These are phyloP conservation scores for Hebeloma cylindrosporum DNA, from an alignment of 768 basidiomycete species.

Conservation along the genomic window DNA sequence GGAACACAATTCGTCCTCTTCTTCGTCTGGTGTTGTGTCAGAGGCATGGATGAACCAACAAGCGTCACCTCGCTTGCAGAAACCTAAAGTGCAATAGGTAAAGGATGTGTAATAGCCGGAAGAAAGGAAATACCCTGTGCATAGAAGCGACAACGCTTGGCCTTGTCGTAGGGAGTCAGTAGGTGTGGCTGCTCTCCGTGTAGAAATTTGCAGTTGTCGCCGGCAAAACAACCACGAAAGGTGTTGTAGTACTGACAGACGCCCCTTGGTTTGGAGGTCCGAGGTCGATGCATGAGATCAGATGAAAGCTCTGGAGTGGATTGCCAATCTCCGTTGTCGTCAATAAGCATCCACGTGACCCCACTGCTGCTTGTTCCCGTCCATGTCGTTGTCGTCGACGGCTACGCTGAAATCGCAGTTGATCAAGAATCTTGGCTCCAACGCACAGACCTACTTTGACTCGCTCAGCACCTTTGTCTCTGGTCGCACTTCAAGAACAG, in stretches of 20 bases:
- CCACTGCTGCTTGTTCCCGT: background rate
- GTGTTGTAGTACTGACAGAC: conserved; percentile 67
- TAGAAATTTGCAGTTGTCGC: conserved; percentile 72
- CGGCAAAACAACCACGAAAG: conserved; percentile 68
- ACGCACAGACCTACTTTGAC: conserved; percentile 60
- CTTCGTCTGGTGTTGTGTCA: conserved; percentile 25
- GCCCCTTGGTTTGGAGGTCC: conserved; percentile 71
- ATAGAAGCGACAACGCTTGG: conserved; percentile 69
- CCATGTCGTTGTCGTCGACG: conserved; percentile 77
- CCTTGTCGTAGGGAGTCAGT: conserved; percentile 69
- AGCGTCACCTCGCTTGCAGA: conserved; percentile 62
- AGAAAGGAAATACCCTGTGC: conserved; percentile 42
- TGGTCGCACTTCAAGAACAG: conserved; percentile 65
- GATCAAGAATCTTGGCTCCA: conserved; percentile 56
- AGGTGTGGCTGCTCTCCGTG: conserved; percentile 47
- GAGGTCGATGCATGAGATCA: conserved; percentile 45
- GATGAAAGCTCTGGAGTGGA: conserved; percentile 8
- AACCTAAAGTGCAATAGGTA: conserved; percentile 61
- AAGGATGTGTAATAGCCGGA: conserved; percentile 2
- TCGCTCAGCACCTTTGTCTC: conserved; percentile 66
- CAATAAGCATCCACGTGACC: background rate
- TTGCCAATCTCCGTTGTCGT: no score
- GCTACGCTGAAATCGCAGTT: conserved; percentile 72
- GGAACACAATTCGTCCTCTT: conserved; percentile 57
- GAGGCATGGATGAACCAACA: conserved; percentile 75